Evolutionary conservation across 148 eudicot genomes (phyloP), one percentile per base, ranked within the genome.

Genomic region (Polygonum aviculare): DNA sequence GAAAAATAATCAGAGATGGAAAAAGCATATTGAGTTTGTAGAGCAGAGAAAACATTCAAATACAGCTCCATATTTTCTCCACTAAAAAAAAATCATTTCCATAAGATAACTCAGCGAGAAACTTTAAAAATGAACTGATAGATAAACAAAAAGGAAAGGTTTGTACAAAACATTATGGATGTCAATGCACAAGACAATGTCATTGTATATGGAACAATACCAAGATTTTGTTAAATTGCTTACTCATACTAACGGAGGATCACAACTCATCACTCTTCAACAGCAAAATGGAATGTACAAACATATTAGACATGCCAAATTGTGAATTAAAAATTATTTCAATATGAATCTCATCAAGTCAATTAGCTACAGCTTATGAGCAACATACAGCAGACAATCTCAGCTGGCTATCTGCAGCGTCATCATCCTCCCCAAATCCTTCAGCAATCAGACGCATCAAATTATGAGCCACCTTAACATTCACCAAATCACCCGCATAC

Each of bases 401-500:
- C 76, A 96, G 84, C 85, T 93, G 98, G 77, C 94, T 90, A 84
- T 93, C 98, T 65, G 93, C 93, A 79, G 83, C 82, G 78, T 89
- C 91, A 79, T 93, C 99, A 75, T 95, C 99, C 84, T 93, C 94
- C 47, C 97, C 97, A 85, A 96, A 96, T 75, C 99, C 99, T 79
- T 96, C 99, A 35, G 99, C 99, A 85, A 96, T 93, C 84, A 96
- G 80, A 71, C 91, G 93, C 97, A 96, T 96, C 85, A 96, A 84
- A 78, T 96, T 96, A 84, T 96, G 98, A 15, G 91, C 99, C 78
- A 96, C 97, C 83, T 93, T 96, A 33, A 84, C 63, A 80, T 93
- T 93, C 26, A 96, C 97, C 82, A 96, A 81, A 87, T 96, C 99
- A 47, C 99, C 99, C 36, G 99, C 99, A 83, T 96, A 98, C 94